Conservation (phyloP, 306 rosid species). For the Malus asiatica region DNA sequence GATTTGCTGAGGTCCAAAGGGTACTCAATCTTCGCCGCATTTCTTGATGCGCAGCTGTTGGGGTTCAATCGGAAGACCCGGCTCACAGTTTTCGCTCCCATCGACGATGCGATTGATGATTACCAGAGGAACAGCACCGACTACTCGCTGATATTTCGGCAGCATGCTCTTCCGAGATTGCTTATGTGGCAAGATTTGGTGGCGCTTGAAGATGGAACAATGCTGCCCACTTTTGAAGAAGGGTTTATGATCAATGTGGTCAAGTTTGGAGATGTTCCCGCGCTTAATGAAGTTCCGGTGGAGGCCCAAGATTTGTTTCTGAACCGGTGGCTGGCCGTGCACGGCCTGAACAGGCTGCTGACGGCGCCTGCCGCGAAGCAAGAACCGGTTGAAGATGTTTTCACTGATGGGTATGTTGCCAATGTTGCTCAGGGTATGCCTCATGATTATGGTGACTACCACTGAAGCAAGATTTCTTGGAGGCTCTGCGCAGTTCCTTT, state of each 20-base stretch:
- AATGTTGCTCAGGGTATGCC: background rate
- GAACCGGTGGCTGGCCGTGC: conserved; percentile 21
- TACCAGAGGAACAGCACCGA: conserved; percentile 3
- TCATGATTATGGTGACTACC: background rate
- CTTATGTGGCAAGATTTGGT: conserved; percentile 26
- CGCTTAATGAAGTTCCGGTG: conserved; percentile 26
- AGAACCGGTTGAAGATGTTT: background rate
- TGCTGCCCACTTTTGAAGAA: conserved; percentile 20
- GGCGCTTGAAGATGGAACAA: conserved; percentile 6
- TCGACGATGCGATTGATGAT: conserved; percentile 16
- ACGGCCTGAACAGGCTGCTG: conserved; percentile 30
- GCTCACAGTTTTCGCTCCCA: conserved; percentile 32
- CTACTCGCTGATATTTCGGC: conserved; percentile 21
- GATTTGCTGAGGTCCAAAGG: conserved; percentile 18
- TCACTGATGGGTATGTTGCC: background rate
- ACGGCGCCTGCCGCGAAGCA: background rate
- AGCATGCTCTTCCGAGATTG: conserved; percentile 20
- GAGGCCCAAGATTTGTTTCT: conserved; percentile 19
- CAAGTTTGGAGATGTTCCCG: conserved; percentile 10
- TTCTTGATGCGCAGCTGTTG: conserved; percentile 20
- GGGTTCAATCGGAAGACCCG: conserved; percentile 6
- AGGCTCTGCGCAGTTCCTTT: background rate
- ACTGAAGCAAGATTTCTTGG: background rate
- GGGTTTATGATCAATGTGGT: conserved; percentile 26
- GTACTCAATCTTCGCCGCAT: conserved; percentile 18